These are phyloP conservation scores for Cryptococcus floricola DNA, from an alignment of 1,284 basidiomycete genomes.

Conservation along the genomic window DNA sequence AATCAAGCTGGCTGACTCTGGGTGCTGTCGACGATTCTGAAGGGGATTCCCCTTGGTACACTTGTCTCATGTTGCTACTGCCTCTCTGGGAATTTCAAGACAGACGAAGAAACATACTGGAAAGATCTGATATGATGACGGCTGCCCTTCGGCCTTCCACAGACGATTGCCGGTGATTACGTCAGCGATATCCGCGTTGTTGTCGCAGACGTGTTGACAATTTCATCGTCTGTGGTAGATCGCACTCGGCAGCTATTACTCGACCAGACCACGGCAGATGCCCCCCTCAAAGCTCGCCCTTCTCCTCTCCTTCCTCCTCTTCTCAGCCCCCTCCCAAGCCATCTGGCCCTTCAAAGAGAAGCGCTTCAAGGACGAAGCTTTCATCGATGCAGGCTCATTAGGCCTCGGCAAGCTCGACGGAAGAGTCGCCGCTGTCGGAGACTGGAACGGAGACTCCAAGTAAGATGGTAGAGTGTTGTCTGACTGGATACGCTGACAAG, in stretches of 20 bases:
- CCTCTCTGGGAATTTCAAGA: not conserved
- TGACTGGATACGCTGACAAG: not conserved
- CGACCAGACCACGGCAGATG: slow-evolving; percentile 2
- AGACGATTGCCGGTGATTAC: not conserved
- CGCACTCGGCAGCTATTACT: not conserved
- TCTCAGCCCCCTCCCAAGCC: slow-evolving; percentile 3
- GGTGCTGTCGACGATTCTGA: slow-evolving; percentile 49
- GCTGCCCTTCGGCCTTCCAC: not conserved
- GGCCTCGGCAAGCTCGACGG: slow-evolving; percentile 62
- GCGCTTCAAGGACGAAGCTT: slow-evolving; percentile 77
- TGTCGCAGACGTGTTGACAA: too few species aligned
- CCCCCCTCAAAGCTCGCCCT: slow-evolving; percentile 5
- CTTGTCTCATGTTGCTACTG: not conserved
- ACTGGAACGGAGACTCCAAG: slow-evolving; percentile 95
- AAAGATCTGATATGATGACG: not conserved
- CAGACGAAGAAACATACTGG: not conserved
- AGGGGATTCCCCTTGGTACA: slow-evolving; percentile 11
- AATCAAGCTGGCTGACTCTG: slow-evolving; percentile 88
- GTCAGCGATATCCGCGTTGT: not conserved
- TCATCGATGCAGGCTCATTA: slow-evolving; percentile 74
- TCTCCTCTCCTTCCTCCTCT: not conserved
- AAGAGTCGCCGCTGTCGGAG: slow-evolving; percentile 81
- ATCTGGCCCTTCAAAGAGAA: slow-evolving; percentile 79
- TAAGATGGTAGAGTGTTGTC: slow-evolving; percentile 50
- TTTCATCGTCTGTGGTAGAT: too few species aligned